Evolutionary conservation across 257 asterid species (phyloP), one percentile per base, ranked within the genome.

Genomic region (Agastache rugosa): DNA sequence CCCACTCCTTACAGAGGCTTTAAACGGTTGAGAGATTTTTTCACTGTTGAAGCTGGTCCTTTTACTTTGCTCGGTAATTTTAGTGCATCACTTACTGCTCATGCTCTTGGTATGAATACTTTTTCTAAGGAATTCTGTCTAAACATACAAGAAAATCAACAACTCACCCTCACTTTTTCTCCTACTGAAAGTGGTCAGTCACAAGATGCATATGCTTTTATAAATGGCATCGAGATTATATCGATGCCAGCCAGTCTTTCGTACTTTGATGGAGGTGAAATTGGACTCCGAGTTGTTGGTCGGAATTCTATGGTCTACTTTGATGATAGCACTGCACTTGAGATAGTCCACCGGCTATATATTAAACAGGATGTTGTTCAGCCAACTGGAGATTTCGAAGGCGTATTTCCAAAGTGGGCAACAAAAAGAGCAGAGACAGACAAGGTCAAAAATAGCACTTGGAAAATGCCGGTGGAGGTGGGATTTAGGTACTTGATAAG

Each of bases 401-500:
- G 42, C 74, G 19, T 85, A 63, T 83, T 76, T 61, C 63, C 81
- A 1, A 80, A 29, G 35, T 77, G 81, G 87, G 80, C 71, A 51
- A 35, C 59, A 20, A n/a, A n/a, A n/a, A n/a, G 12, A 58, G 75
- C n/a, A n/a, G 59, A 72, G 58, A 79, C 34, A 23, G 75, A 76
- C 37, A 66, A 59, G 71, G 11, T 11, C 8, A 42, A 62, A 39
- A 69, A 72, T 8, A 62, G 58, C 20, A 74, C 83, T 1, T 88
- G 91, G 93, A 78, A 19, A 67, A 66, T 78, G 74, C 72, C 78
- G 2, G 86, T 84, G 63, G 84, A 83, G 53, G 84, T 83, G 58
- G 93, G 93, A 48, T 88, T 86, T 72, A 81, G 80, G 73, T 86
- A 83, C 77, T 66, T 84, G 83, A 51, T 84, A 11, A 83, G 91